These are phyloP conservation scores for Alisma plantagoaquatica DNA, from an alignment of 106 monocot species.

Conservation along the genomic window DNA sequence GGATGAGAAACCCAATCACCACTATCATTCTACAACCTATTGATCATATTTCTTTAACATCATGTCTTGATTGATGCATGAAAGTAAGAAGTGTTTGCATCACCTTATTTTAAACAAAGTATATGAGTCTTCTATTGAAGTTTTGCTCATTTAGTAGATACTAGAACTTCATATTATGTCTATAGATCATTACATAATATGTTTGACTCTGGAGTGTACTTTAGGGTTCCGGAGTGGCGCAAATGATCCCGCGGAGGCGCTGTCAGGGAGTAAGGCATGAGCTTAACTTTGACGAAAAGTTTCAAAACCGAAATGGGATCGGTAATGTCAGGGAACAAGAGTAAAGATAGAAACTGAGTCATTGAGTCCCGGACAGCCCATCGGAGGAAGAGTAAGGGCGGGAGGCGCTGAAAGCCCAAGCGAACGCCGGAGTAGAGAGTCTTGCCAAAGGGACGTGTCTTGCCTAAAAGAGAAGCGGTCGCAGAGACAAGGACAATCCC, in stretches of 20 bases:
- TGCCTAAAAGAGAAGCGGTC: constrained; percentile 13
- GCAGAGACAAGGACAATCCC: constrained; percentile 41
- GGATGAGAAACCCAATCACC: too few relatives aligned
- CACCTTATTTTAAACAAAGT: too few relatives aligned
- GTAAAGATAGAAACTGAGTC: constrained; percentile 46
- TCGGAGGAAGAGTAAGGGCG: constrained; percentile 41
- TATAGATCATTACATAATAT: too few relatives aligned
- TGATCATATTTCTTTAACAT: too few relatives aligned
- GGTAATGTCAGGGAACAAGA: constrained; percentile 43
- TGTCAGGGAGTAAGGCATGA: constrained; percentile 57
- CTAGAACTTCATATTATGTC: too few relatives aligned
- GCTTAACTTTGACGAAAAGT: constrained; percentile 46
- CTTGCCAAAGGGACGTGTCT: not conserved
- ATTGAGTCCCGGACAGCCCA: constrained; percentile 52
- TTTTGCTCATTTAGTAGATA: too few relatives aligned
- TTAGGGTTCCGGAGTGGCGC: too few relatives aligned
- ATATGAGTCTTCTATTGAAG: too few relatives aligned
- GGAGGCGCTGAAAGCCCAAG: constrained; percentile 32
- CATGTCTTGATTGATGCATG: too few relatives aligned
- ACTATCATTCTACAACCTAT: too few relatives aligned
- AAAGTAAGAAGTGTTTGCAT: too few relatives aligned
- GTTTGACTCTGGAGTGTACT: too few relatives aligned
- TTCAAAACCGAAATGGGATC: constrained; percentile 46
- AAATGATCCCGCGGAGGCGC: constrained; percentile 11
- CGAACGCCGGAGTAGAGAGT: constrained; percentile 21